Evolutionary conservation across 768 basidiomycete species (phyloP).

Genomic region (Boletus eberwhitei): DNA sequence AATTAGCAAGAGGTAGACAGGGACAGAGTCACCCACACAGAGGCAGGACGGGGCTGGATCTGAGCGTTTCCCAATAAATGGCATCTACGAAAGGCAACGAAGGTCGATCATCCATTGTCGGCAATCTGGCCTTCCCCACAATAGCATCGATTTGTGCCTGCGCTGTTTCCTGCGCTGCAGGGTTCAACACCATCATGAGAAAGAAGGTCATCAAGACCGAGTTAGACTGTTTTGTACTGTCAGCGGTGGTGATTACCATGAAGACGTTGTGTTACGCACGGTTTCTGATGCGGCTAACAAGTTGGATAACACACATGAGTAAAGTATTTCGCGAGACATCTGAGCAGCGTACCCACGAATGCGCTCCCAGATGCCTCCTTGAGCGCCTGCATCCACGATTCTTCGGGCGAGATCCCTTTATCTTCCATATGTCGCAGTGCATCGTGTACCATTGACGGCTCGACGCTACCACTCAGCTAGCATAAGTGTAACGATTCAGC

Average conservation of each 20-base stretch:
- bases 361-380: conserved; percentile 1
- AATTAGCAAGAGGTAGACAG: not conserved
- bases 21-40: not conserved
- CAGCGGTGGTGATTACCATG: not conserved
- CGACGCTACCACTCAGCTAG: not conserved
- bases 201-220: conserved; percentile 6
- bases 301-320: not conserved
- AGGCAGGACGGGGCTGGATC: not conserved
- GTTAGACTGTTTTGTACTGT: not conserved
- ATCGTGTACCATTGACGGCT: conserved; percentile 4
- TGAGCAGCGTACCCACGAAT: not conserved
- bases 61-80: not conserved
- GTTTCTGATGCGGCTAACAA: conserved; percentile 7
- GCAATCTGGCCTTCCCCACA: conserved; percentile 2
- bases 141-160: conserved; percentile 10
- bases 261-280: not conserved
- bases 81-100: conserved; percentile 9
- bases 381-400: not conserved
- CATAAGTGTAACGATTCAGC: too few relatives aligned
- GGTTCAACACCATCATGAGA: conserved; percentile 10
- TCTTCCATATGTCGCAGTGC: not conserved
- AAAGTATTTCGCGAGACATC: not conserved
- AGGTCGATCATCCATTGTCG: conserved; percentile 2
- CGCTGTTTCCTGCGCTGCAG: not conserved
- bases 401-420: not conserved